Percentiles rank a stretch among this genome's conserved stretches.
These are phyloP conservation scores for Nissolia schottii DNA, from an alignment of 306 rosid genomes.

Conservation along the genomic window DNA sequence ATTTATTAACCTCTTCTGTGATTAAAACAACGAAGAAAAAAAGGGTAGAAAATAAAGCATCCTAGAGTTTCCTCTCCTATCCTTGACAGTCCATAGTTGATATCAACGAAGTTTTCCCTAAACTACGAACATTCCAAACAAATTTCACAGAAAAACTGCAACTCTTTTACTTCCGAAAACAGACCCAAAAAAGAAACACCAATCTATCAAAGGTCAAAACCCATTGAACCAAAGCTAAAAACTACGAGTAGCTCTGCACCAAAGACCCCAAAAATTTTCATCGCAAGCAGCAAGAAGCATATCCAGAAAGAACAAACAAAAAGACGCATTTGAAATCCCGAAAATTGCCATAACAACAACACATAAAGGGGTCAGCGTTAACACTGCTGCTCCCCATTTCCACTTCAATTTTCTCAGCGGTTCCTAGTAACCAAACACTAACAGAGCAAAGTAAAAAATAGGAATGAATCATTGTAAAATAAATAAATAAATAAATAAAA, in stretches of 20 bases:
- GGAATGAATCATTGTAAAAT: neutral
- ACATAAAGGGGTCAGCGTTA: neutral
- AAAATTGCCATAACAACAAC: neutral
- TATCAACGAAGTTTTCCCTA: neutral
- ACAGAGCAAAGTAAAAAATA: neutral
- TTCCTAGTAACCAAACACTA: slow-evolving; percentile 10
- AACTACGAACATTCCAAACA: neutral
- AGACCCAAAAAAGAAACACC: neutral
- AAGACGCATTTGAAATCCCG: neutral
- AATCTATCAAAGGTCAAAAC: neutral
- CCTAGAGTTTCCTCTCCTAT: neutral
- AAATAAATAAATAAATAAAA: neutral
- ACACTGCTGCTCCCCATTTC: neutral
- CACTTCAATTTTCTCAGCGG: neutral
- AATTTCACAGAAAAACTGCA: neutral
- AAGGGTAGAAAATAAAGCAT: neutral
- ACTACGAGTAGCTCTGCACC: neutral
- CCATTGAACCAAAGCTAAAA: neutral
- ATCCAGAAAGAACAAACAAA: neutral
- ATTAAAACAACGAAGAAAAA: neutral
- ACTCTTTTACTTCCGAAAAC: neutral
- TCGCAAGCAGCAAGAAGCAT: neutral
- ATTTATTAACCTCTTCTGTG: neutral
- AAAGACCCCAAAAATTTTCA: neutral
- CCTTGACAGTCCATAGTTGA: neutral